phyloP scores from a whole-genome alignment of 352 stramenopile genomes.

The Globisporangium uncinulatum region DNA sequence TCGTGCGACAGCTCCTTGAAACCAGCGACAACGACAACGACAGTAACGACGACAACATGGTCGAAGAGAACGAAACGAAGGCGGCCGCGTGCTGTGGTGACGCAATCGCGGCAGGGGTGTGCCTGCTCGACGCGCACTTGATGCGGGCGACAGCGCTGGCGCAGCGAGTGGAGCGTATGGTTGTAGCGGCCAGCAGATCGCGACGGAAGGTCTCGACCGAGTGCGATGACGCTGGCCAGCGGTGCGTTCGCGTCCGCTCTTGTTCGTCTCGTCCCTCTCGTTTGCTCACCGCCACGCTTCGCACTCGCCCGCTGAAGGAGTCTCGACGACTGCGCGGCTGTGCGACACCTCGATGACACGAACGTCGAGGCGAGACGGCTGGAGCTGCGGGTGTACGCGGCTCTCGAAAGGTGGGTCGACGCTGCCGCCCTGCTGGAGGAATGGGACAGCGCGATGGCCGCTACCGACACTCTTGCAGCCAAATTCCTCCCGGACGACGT shows the following conservation, averaged over 20 bases:
- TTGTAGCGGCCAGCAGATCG: background rate
- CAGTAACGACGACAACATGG: background rate
- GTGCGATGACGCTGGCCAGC: conserved; percentile 5
- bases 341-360: conserved; percentile 10
- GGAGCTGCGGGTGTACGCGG: conserved; percentile 8
- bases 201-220: background rate
- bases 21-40: no score
- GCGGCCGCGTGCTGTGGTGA: conserved; percentile 14
- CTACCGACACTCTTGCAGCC: background rate
- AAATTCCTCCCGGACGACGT: conserved; percentile 8
- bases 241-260: conserved; percentile 2
- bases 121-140: conserved; percentile 14
- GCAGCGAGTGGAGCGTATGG: conserved; percentile 8
- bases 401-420: conserved; percentile 17
- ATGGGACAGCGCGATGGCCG: background rate
- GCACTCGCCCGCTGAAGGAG: no score
- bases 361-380: conserved; percentile 16
- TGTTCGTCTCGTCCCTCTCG: background rate
- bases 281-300: no score
- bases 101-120: conserved; percentile 17
- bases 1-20: conserved; percentile 6
- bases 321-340: conserved; percentile 15
- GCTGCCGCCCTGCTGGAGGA: conserved; percentile 6
- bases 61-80: conserved; percentile 2
- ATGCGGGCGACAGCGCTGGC: conserved; percentile 10